Evolutionary conservation across 805 yeast species (phyloP).

Genomic region (Starmerella sp.): DNA sequence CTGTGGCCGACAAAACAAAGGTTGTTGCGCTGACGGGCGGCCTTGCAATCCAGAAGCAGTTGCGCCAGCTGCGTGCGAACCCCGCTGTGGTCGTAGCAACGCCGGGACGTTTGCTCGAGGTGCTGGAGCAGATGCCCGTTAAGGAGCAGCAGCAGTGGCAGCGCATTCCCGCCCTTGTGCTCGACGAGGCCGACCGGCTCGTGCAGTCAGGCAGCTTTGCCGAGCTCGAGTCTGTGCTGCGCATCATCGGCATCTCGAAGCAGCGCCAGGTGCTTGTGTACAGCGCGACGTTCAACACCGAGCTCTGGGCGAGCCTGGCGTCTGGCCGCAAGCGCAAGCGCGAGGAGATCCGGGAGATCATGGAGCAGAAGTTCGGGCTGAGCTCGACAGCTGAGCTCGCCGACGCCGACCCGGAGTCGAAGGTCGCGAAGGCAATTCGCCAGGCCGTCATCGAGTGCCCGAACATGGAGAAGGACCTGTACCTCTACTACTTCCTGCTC

Average conservation of each 20-base stretch:
- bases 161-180: slow-evolving; percentile 43
- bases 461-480: slow-evolving; percentile 78
- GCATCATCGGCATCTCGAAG: slow-evolving; percentile 45
- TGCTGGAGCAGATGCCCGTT: slow-evolving; percentile 38
- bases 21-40: slow-evolving; percentile 84
- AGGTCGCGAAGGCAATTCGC: slow-evolving; percentile 59
- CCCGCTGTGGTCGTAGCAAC: slow-evolving; percentile 85
- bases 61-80: slow-evolving; percentile 53
- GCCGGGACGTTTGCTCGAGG: slow-evolving; percentile 84
- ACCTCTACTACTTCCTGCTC: slow-evolving; percentile 72
- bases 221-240: slow-evolving; percentile 74
- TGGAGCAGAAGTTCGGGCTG: slow-evolving; percentile 62
- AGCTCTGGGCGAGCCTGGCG: slow-evolving; percentile 64
- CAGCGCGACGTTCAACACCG: slow-evolving; percentile 63
- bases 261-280: slow-evolving; percentile 78
- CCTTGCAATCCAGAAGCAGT: slow-evolving; percentile 84
- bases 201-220: slow-evolving; percentile 94
- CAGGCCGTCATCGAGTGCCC: slow-evolving; percentile 91
- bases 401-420: slow-evolving; percentile 79
- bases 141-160: slow-evolving; percentile 33
- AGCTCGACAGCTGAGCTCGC: slow-evolving; percentile 55
- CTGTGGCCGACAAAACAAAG: not conserved
- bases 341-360: slow-evolving; percentile 52
- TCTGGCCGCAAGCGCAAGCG: slow-evolving; percentile 24
- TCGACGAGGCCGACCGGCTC: slow-evolving; percentile 94